phyloP scores from a whole-genome alignment of 768 basidiomycete species.

The Mycena filopes region DNA sequence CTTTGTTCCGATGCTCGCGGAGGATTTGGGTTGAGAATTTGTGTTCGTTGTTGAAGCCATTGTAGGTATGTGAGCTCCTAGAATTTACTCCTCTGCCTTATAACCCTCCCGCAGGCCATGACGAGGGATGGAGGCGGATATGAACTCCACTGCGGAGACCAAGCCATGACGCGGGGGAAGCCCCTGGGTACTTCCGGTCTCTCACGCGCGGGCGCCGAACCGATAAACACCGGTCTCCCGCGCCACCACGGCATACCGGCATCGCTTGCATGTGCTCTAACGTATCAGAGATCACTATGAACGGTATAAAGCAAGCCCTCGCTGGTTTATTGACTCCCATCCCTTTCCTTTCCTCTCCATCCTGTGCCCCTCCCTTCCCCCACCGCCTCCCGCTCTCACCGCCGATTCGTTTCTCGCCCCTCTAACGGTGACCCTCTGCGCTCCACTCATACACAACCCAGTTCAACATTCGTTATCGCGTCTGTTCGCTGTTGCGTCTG shows the following conservation, averaged over 20 bases:
- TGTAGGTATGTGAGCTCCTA: not conserved
- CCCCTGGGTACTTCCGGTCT: not conserved
- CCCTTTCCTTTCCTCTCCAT: not conserved
- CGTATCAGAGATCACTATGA: no score
- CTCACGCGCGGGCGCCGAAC: not conserved
- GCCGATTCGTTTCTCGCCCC: not conserved
- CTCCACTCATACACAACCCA: slow-evolving; percentile 33
- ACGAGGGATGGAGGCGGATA: slow-evolving; percentile 18
- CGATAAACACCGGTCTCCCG: not conserved
- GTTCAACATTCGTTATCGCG: slow-evolving; percentile 27
- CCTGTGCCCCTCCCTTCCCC: not conserved
- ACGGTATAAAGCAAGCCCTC: slow-evolving; percentile 6
- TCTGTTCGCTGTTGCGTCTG: slow-evolving; percentile 40
- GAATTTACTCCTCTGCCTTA: not conserved
- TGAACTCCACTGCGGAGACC: slow-evolving; percentile 23
- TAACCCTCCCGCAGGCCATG: slow-evolving; percentile 1
- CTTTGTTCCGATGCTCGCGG: slow-evolving; percentile 23
- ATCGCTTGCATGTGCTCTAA: no score
- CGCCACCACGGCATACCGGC: slow-evolving; percentile 1
- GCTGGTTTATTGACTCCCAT: not conserved
- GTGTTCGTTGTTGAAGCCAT: slow-evolving; percentile 13
- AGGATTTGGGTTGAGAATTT: slow-evolving; percentile 1
- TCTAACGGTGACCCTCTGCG: slow-evolving; percentile 39
- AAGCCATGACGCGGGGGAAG: not conserved
- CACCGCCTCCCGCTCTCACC: not conserved